Conservation (phyloP, 331 rosid species). For the Quercus phellos region DNA sequence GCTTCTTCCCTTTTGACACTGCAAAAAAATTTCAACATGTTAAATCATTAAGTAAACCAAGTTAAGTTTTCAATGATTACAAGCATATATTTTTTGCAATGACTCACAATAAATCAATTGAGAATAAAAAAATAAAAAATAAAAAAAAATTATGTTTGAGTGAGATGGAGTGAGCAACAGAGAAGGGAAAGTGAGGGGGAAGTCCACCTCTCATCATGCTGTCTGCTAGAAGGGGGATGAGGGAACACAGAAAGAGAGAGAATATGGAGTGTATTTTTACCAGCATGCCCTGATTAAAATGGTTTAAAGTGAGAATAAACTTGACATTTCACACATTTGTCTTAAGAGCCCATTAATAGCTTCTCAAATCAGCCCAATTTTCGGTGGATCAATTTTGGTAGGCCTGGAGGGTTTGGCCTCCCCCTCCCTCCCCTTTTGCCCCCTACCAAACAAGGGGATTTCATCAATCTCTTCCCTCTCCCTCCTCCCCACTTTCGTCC, state of each 20-base stretch:
- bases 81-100: slow-evolving; percentile 1
- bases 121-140: not conserved
- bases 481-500: too few relatives aligned
- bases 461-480: too few relatives aligned
- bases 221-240: not conserved
- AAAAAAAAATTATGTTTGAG: not conserved
- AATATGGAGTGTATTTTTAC: not conserved
- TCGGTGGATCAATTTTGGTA: not conserved
- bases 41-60: slow-evolving; percentile 1
- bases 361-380: not conserved
- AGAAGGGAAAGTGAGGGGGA: not conserved
- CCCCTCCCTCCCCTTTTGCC: too few relatives aligned
- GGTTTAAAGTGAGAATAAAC: not conserved
- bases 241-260: not conserved
- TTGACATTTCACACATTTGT: not conserved
- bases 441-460: too few relatives aligned
- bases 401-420: not conserved
- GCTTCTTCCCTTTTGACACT: slow-evolving; percentile 74
- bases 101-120: not conserved
- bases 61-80: not conserved
- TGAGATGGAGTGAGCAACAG: not conserved
- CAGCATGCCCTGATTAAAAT: not conserved
- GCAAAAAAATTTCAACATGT: slow-evolving; percentile 32
- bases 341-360: not conserved
- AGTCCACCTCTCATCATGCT: not conserved